A percentile compares a stretch with the other conserved stretches of the same genome.
These are phyloP conservation scores for Globisporangium nunn DNA, from an alignment of 352 stramenopile species.

Conservation along the genomic window DNA sequence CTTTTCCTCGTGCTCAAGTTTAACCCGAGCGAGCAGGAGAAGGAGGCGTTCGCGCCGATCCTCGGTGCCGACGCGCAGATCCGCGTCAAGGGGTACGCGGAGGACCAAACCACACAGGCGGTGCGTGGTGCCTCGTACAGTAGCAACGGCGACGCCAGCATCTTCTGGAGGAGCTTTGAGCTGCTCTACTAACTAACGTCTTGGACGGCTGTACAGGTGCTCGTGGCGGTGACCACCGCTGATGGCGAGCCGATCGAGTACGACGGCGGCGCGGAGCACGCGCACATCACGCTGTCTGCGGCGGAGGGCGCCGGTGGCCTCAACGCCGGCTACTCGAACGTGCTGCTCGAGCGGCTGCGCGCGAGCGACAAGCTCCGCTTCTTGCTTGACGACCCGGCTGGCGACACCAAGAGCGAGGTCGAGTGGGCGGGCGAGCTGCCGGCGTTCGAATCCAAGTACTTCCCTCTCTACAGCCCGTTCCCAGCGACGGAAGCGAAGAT, in stretches of 20 bases:
- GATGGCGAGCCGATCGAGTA: constrained; percentile 57
- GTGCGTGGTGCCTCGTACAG: constrained; percentile 9
- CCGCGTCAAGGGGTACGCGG: constrained; percentile 52
- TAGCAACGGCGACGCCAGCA: background rate
- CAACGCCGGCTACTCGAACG: constrained; percentile 54
- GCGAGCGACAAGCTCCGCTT: constrained; percentile 50
- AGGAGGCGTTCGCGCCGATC: constrained; percentile 67
- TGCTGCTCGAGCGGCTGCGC: constrained; percentile 71
- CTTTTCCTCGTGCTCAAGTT: constrained; percentile 76
- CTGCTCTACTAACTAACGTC: background rate
- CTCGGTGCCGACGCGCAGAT: constrained; percentile 47
- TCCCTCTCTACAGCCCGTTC: constrained; percentile 81
- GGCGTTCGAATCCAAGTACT: constrained; percentile 55
- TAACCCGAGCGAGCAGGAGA: constrained; percentile 62
- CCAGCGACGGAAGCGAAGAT: constrained; percentile 39
- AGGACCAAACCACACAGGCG: constrained; percentile 64
- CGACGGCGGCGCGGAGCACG: constrained; percentile 27
- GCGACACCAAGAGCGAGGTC: background rate
- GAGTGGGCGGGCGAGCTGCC: constrained; percentile 64
- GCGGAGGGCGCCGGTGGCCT: constrained; percentile 31
- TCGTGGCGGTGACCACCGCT: constrained; percentile 61
- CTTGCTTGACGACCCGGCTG: constrained; percentile 28
- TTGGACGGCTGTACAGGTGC: constrained; percentile 17
- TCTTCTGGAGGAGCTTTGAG: background rate
- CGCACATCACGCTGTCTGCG: constrained; percentile 57